These are phyloP conservation scores for Mortierella sp. DNA, from an alignment of 371 early-diverging fungal genomes.

Conservation along the genomic window DNA sequence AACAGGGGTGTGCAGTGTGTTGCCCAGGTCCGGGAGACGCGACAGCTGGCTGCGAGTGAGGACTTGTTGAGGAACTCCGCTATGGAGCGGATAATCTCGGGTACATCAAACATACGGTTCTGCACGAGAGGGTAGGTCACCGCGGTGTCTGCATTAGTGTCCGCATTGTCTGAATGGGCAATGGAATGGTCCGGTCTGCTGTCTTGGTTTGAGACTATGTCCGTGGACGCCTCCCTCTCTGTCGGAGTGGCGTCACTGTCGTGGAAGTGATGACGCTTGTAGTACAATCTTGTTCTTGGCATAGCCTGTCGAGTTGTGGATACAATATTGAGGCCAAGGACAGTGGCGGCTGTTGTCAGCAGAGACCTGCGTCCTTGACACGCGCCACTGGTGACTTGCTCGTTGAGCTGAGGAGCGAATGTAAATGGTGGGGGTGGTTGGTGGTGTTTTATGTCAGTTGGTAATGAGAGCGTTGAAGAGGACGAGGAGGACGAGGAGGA, in stretches of 20 bases:
- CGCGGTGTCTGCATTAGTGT: not conserved
- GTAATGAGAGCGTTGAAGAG: no score
- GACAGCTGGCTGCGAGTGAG: slow-evolving; percentile 39
- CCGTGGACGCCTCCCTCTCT: no score
- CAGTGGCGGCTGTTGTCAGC: not conserved
- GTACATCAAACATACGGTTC: slow-evolving; percentile 48
- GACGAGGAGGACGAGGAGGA: not conserved
- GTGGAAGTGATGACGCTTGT: no score
- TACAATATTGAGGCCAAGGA: not conserved
- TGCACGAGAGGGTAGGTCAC: slow-evolving; percentile 19
- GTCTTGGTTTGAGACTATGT: no score
- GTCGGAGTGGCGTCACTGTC: slow-evolving; percentile 12
- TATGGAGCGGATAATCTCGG: slow-evolving; percentile 48
- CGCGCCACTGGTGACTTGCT: no score
- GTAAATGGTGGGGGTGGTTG: not conserved
- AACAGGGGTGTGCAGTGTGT: slow-evolving; percentile 34
- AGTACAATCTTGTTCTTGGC: no score
- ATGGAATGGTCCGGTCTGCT: no score
- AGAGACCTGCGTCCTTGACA: not conserved
- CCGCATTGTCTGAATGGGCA: no score
- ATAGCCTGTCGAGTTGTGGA: not conserved
- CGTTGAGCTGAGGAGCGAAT: not conserved
- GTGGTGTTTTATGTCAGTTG: no score
- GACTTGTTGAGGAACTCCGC: slow-evolving; percentile 47
- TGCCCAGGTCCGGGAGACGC: slow-evolving; percentile 36